Conservation (phyloP, 768 basidiomycete species). For the Cantharellus cinnabarinus region DNA sequence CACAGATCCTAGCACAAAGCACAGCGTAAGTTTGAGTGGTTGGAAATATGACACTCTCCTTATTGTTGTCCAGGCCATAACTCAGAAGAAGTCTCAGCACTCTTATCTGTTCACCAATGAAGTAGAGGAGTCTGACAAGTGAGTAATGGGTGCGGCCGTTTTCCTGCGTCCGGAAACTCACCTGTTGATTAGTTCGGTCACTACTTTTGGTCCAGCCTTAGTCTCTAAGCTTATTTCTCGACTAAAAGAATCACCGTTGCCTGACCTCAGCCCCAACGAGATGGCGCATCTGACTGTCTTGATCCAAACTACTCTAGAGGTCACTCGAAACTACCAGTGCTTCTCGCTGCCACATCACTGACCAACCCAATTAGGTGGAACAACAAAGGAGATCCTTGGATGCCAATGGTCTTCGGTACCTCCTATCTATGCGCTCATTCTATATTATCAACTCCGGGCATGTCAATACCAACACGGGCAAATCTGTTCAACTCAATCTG, state of each 20-base stretch:
- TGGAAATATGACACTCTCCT: too few species aligned
- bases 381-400: conserved; percentile 83
- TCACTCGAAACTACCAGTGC: conserved; percentile 16
- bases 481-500: not conserved
- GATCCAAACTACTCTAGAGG: conserved; percentile 75
- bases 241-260: conserved; percentile 41
- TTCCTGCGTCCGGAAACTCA: too few species aligned
- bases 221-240: conserved; percentile 40
- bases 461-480: not conserved
- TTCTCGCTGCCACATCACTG: not conserved
- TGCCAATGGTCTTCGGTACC: conserved; percentile 77
- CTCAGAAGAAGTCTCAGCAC: not conserved
- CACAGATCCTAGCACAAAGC: too few species aligned
- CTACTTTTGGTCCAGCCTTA: conserved; percentile 19
- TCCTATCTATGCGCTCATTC: conserved; percentile 82
- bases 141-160: too few species aligned
- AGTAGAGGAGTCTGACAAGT: too few species aligned
- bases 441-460: conserved; percentile 56
- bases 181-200: conserved; percentile 9
- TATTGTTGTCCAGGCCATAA: not conserved
- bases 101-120: not conserved
- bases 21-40: too few species aligned
- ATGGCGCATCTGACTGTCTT: conserved; percentile 66
- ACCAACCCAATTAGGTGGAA: conserved; percentile 37
- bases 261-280: conserved; percentile 59